phyloP scores from a whole-genome alignment of 345 rosid species.

The Brassica carinata region DNA sequence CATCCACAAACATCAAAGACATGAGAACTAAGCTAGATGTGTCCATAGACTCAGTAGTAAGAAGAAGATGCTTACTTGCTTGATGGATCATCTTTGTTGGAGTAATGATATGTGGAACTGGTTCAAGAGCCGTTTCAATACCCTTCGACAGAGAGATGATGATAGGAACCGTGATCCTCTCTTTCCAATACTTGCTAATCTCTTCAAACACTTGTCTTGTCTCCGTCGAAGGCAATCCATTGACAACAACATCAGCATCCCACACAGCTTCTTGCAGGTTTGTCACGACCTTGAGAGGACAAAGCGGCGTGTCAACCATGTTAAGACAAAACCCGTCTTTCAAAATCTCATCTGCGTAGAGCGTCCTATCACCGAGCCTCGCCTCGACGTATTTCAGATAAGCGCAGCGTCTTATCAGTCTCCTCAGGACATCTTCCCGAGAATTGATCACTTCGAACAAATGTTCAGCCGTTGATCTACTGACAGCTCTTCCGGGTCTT shows the following conservation, averaged over 20 bases:
- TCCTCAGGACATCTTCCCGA: background rate
- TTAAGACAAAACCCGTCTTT: background rate
- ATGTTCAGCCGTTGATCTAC: background rate
- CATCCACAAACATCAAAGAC: background rate
- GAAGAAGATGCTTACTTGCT: background rate
- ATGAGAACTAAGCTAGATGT: too few relatives aligned
- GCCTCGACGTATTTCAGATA: background rate
- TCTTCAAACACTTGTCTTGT: background rate
- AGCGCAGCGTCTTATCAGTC: background rate
- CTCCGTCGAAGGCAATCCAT: background rate
- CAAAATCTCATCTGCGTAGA: background rate
- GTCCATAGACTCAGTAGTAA: background rate
- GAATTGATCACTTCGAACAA: background rate
- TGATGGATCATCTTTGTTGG: conserved; percentile 1
- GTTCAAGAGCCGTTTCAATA: background rate
- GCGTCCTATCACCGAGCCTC: background rate
- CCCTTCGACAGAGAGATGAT: background rate
- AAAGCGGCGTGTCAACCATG: conserved; percentile 1
- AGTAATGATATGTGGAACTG: background rate
- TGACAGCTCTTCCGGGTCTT: background rate
- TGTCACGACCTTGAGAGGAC: background rate
- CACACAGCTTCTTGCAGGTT: background rate
- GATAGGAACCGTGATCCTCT: background rate
- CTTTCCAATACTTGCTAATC: background rate
- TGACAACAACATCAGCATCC: background rate